Conservation (phyloP, 2,329 filamentous ascomycete genomes). For the Phyllosticta citrichinensis region DNA sequence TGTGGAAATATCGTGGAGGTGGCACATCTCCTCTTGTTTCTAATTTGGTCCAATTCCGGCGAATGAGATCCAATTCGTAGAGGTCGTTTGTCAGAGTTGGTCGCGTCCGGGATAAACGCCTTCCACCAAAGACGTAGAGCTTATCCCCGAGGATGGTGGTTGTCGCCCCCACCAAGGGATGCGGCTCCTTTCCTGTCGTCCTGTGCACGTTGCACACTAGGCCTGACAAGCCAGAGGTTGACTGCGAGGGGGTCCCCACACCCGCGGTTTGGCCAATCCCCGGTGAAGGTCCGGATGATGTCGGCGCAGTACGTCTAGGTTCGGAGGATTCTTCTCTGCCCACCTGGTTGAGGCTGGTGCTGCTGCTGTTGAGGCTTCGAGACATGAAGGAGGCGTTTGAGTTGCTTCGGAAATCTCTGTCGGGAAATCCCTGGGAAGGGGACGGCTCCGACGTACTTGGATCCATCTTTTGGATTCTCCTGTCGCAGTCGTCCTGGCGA, state of each 20-base stretch:
- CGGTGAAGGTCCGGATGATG: constrained; percentile 41
- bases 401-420: constrained; percentile 21
- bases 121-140: constrained; percentile 90
- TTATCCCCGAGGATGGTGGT: constrained; percentile 94
- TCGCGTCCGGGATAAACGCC: constrained; percentile 72
- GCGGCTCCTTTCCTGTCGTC: constrained; percentile 85
- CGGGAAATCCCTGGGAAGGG: constrained; percentile 31
- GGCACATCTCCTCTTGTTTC: constrained; percentile 78
- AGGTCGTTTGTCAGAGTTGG: constrained; percentile 81
- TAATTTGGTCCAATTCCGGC: constrained; percentile 85
- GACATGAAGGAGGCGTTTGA: constrained; percentile 25
- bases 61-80: constrained; percentile 86
- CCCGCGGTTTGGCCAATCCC: constrained; percentile 22
- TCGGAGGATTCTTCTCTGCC: constrained; percentile 25
- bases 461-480: constrained; percentile 36
- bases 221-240: constrained; percentile 53
- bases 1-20: constrained; percentile 92
- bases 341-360: constrained; percentile 33
- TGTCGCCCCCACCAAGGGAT: constrained; percentile 84
- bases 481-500: constrained; percentile 32
- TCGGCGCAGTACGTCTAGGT: constrained; percentile 20
- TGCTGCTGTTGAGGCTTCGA: constrained; percentile 34
- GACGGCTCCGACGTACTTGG: constrained; percentile 36
- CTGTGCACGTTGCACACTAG: constrained; percentile 61
- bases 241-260: constrained; percentile 28